Base-by-base conservation (phyloP, 371 early-diverging fungal genomes). In the Coemansia sp. region DNA sequence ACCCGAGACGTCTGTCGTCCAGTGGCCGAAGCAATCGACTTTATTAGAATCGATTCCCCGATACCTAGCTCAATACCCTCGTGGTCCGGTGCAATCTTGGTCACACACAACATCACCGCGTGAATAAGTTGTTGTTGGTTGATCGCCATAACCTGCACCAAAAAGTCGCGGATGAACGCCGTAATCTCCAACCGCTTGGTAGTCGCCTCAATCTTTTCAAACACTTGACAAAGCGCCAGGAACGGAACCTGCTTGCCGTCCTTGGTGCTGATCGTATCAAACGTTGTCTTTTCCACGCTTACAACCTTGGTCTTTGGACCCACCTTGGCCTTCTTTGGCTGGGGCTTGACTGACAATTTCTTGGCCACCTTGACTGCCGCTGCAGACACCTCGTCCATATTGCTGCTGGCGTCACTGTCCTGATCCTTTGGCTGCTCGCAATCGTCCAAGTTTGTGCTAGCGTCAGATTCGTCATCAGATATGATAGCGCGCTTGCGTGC, bases 21-120 rank as follows among this genome's bases (percentile, higher is more conserved):
- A 0, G 97, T 94, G 1, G 96, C 90, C 40, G 89, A 79, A 4
- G 93, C 97, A 62, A 99, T 90, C 6, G 97, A 96, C 80, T 97
- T 98, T 74, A 98, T 87, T 33, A 99, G 81, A 3, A 96, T 79
- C 9, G 90, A 88, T 71, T 99, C 99, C 40, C 99, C 99, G 50
- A 99, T 89, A 14, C 98, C 99, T 37, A 99, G 85, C 79, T 99
- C 99, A 25, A 95, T 82, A 9, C 95, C 96, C 77, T 97, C 96
- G 71, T 96, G 95, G 66, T 96, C 96, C 0, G 99, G 97, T 30
- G 93, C 91, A 30, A 97, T 83, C 82, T 92, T 90, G 81, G 94
- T 95, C 52, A 98, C 86, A 68, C 97, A 97, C 69, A 98, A 84
- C 80, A 98, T 97, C 14, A 98, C 84, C 37, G 88, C 82, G 51